Evolutionary conservation across 2,329 filamentous ascomycete species (phyloP).

Genomic region (Neocatenulostroma microsporum): DNA sequence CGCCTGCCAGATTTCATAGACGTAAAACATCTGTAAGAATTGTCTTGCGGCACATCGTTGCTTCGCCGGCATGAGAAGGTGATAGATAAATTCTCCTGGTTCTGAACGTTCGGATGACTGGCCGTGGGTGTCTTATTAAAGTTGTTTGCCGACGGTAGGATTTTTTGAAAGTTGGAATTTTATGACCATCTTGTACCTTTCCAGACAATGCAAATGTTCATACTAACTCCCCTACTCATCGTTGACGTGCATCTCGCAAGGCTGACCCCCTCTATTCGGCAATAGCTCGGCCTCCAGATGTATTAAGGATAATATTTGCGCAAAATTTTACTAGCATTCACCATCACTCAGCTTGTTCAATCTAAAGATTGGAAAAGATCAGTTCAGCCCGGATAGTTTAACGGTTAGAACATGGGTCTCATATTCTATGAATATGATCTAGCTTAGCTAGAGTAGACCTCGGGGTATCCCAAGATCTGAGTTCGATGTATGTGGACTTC

Average conservation of each 20-base stretch:
- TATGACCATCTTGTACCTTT: background rate
- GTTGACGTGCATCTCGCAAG: conserved; percentile 1
- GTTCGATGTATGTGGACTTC: too few species aligned
- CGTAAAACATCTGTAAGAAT: too few species aligned
- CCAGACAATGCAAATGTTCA: background rate
- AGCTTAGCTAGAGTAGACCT: background rate
- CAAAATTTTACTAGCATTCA: background rate
- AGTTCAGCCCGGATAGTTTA: background rate
- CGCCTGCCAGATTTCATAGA: too few species aligned
- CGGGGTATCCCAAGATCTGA: background rate
- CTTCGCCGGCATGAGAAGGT: too few species aligned
- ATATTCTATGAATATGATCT: background rate
- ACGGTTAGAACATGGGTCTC: background rate
- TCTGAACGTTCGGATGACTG: too few species aligned
- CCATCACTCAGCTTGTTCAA: background rate
- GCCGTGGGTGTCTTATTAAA: too few species aligned
- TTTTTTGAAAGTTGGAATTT: background rate
- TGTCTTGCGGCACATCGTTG: too few species aligned
- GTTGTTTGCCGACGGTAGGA: too few species aligned
- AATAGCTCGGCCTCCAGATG: too few species aligned
- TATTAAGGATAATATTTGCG: background rate
- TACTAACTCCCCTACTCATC: background rate
- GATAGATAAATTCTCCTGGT: too few species aligned
- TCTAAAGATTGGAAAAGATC: background rate
- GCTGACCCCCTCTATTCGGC: too few species aligned